Conservation (phyloP, 2,329 filamentous ascomycete species). For the Trichoderma afroharzianum region DNA sequence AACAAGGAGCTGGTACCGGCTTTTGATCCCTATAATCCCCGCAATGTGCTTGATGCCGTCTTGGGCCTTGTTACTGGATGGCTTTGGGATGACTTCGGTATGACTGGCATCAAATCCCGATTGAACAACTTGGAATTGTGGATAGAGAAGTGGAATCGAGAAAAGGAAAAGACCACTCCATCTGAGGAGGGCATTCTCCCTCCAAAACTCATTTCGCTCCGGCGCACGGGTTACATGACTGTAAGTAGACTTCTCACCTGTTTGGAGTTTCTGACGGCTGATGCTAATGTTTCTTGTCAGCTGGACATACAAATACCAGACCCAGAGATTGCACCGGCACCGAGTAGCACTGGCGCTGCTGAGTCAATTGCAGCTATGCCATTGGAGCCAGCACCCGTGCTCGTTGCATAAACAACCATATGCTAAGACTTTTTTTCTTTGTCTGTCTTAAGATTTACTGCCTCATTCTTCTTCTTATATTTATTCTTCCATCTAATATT, state of each 20-base stretch:
- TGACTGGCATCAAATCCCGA: conserved; percentile 70
- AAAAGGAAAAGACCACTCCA: conserved; percentile 56
- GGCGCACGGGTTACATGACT: conserved; percentile 84
- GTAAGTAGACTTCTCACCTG: conserved; percentile 41
- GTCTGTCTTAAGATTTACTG: background rate
- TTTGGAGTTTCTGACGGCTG: background rate
- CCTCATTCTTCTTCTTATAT: background rate
- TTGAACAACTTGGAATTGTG: conserved; percentile 70
- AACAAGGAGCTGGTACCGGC: conserved; percentile 73
- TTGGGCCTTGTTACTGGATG: conserved; percentile 84
- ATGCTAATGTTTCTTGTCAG: conserved; percentile 37
- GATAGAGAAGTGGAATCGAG: conserved; percentile 82
- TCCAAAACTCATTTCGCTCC: conserved; percentile 73
- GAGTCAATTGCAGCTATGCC: conserved; percentile 34
- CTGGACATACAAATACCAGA: conserved; percentile 80
- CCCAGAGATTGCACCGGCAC: conserved; percentile 61
- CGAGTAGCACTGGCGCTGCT: conserved; percentile 41
- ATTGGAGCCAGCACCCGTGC: conserved; percentile 30
- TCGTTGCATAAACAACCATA: conserved; percentile 23
- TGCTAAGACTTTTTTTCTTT: background rate
- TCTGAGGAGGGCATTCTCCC: conserved; percentile 49
- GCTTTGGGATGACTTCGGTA: conserved; percentile 88
- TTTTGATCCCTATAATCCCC: conserved; percentile 72
- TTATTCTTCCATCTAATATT: conserved; percentile 13
- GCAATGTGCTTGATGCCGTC: conserved; percentile 76